Evolutionary conservation across 1,284 basidiomycete genomes (phyloP), one percentile per base, ranked within the genome.

Genomic region (Cutaneotrichosporon sp.): DNA sequence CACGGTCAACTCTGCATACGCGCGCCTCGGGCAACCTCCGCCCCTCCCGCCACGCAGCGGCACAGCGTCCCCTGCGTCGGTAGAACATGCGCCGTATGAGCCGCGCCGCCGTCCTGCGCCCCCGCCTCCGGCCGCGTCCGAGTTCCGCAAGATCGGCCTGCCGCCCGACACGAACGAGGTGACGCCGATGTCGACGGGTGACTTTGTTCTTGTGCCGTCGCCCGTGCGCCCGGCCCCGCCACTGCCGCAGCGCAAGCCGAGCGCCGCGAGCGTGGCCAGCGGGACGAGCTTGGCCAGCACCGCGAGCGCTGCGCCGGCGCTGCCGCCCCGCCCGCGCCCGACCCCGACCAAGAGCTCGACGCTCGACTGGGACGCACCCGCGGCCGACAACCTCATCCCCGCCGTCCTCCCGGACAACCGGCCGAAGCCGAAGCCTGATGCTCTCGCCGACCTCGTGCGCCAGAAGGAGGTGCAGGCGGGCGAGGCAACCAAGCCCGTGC

Each of bases 141-240:
- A 65, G 31, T 65, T 65, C 34, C 34, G 47, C 36, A 62, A 59
- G 42, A 47, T 65, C 20, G 64, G 64, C 13, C 42, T 65, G 4
- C 64, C 64, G 1, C 54, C 51, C 14, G 45, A 42, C n/a, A 10
- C 54, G 13, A 43, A 25, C n/a, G 61, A 27, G 2, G 57, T 77
- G 11, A 74, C 73, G 8, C 74, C 75, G 0, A 63, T 70, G 0
- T 69, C 69, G 9, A 77, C 75, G 2, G 75, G 75, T 13, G 75
- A 77, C 54, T 77, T 71, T 53, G 71, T 77, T 16, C 51, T 77
- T 13, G 69, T 77, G 5, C 66, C 70, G 13, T 67, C 72, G 1
- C 62, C 65, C 2, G 55, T 47, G 14, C 53, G 54, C 7, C 43
- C 51, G 2, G 33, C 56, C 1, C 61, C 64, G 0, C 57, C 60